phyloP scores from a whole-genome alignment of 2,329 filamentous ascomycete genomes.

The Rutstroemia sp. region DNA sequence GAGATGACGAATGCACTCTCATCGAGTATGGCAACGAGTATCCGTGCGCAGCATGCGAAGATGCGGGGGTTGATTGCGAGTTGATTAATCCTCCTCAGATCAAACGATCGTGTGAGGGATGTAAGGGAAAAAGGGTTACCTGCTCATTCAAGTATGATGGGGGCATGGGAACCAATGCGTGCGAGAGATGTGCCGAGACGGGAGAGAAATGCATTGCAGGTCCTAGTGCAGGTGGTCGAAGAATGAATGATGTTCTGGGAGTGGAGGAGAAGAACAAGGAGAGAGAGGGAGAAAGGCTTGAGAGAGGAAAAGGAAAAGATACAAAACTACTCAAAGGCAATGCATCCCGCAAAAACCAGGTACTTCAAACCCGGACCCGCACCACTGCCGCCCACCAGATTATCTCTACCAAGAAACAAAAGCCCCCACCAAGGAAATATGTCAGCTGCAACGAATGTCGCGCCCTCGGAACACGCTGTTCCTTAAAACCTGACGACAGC shows the following conservation, averaged over 20 bases:
- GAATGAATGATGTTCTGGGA: not conserved
- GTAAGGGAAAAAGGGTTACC: constrained; percentile 14
- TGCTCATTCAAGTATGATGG: constrained; percentile 19
- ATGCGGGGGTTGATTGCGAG: constrained; percentile 14
- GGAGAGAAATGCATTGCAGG: constrained; percentile 16
- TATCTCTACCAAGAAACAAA: not conserved
- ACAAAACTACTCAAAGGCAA: not conserved
- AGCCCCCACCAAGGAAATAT: constrained; percentile 6
- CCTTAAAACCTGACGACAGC: constrained; percentile 10
- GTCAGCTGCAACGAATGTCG: constrained; percentile 20
- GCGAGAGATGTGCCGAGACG: constrained; percentile 17
- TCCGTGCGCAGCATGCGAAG: constrained; percentile 23
- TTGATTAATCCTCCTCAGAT: constrained; percentile 18
- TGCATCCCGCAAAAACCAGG: too few relatives aligned
- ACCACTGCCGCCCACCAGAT: not conserved
- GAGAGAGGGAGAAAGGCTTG: not conserved
- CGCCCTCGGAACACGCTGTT: constrained; percentile 7
- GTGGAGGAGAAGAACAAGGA: not conserved
- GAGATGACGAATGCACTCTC: constrained; percentile 22
- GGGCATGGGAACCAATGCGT: constrained; percentile 15
- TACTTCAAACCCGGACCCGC: too few relatives aligned
- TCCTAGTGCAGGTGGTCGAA: not conserved
- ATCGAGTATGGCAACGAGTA: constrained; percentile 17
- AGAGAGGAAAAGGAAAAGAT: not conserved
- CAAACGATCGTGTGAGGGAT: constrained; percentile 19